phyloP scores from a whole-genome alignment of 2,329 filamentous ascomycete genomes.

The Mycosphaerella sp. region DNA sequence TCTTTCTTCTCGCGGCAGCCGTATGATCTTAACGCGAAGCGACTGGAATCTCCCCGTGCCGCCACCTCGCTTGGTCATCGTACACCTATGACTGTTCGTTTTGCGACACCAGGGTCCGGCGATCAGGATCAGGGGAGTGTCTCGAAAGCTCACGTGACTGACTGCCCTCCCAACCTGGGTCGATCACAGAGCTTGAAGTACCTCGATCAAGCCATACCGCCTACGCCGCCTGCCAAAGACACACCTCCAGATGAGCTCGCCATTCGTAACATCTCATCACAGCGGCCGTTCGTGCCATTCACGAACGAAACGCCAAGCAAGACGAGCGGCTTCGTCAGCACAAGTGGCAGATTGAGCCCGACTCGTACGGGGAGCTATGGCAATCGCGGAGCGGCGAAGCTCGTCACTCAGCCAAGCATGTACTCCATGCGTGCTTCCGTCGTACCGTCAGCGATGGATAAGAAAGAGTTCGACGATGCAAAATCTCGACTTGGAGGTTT shows the following conservation, averaged over 20 bases:
- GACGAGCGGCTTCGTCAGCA: slow-evolving; percentile 17
- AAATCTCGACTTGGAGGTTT: slow-evolving; percentile 27
- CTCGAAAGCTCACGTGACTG: slow-evolving; percentile 3
- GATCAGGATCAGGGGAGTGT: slow-evolving; percentile 14
- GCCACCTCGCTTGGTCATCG: slow-evolving; percentile 16
- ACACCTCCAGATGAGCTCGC: slow-evolving; percentile 35
- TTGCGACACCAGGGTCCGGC: slow-evolving; percentile 13
- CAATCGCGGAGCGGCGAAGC: slow-evolving; percentile 18
- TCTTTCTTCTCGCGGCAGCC: slow-evolving; percentile 20
- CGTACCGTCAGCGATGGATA: slow-evolving; percentile 24
- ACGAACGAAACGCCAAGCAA: slow-evolving; percentile 15
- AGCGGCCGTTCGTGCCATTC: slow-evolving; percentile 6
- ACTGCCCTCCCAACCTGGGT: slow-evolving; percentile 9
- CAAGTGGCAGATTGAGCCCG: slow-evolving; percentile 19
- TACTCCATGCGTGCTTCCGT: slow-evolving; percentile 30
- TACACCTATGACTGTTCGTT: slow-evolving; percentile 12
- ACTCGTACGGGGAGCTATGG: slow-evolving; percentile 26
- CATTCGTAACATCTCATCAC: slow-evolving; percentile 7
- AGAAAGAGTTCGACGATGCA: slow-evolving; percentile 25
- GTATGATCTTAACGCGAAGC: slow-evolving; percentile 9
- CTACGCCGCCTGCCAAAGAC: slow-evolving; percentile 42
- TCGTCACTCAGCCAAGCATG: slow-evolving; percentile 29
- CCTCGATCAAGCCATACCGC: slow-evolving; percentile 29
- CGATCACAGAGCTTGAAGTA: slow-evolving; percentile 30
- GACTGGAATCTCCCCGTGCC: slow-evolving; percentile 9